Base-by-base conservation (phyloP, 768 basidiomycete species). In the Auriscalpium orientale region DNA sequence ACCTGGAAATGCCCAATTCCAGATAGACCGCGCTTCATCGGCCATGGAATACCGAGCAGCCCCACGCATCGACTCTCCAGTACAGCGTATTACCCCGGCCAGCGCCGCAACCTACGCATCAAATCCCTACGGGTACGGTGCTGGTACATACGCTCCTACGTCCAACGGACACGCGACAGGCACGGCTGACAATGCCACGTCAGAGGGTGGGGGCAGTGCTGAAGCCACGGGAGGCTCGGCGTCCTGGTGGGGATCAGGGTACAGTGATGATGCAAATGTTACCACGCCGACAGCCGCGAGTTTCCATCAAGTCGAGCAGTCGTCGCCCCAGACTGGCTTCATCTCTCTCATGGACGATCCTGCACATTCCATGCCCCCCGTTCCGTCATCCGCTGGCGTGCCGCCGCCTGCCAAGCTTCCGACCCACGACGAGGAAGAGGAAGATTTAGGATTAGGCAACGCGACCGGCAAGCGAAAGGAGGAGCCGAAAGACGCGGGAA, bases 361-460 rank as follows among this genome's bases (percentile, higher is more conserved):
- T 37, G 67, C 77, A 10, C 76, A 79, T 36, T 70, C 78, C 4
- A 68, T 76, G 44, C 67, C 71, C 16, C 70, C 63, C 15, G 68
- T 49, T 11, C 64, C 64, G 36, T 52, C 58, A 1, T 59, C 65
- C 28, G 55, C 49, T 21, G 37, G 60, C 28, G 40, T 63, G 37
- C 43, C 52, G 28, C 56, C 58, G 33, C 54, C 61, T 28, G 59
- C 46, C 48, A 53, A 54, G 9, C 56, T 60, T 56, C 57, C 58
- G 28, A 47, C 62, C 22, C 54, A 62, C 51, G 68, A 75, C 8
- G 82, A 83, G 8, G 88, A 88, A 1, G 85, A 85, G 0, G 93
- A 95, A 46, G 93, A 97, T 65, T 79, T 99, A 51, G 97, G 97
- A 1, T 78, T 98, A 58, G 92, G 94, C 2, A 99, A 98, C 65